A percentile compares a stretch with the other conserved stretches of the same genome.
Evolutionary conservation across 805 yeast genomes (phyloP).

Genomic region (Komagataella phaffii): DNA sequence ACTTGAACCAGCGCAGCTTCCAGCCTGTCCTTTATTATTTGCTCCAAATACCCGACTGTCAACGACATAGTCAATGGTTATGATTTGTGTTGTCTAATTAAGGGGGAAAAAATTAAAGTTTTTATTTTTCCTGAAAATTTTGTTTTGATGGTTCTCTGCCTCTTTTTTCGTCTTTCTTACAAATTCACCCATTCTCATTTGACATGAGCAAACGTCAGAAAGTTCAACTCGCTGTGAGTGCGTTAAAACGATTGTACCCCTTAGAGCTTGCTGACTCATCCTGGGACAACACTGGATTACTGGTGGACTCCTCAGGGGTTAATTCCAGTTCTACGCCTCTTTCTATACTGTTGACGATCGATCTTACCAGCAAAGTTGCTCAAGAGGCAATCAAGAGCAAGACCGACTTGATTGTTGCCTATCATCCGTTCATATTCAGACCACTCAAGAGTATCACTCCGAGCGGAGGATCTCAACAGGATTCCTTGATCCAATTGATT

Average conservation of each 20-base stretch:
- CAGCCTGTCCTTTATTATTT: constrained; percentile 39
- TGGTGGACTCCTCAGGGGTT: constrained; percentile 50
- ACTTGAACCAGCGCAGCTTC: constrained; percentile 56
- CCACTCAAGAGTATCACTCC: constrained; percentile 66
- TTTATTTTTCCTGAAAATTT: neutral
- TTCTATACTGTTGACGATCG: constrained; percentile 58
- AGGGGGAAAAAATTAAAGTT: neutral
- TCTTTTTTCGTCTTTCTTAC: neutral
- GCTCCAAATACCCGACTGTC: constrained; percentile 25
- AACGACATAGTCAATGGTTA: constrained; percentile 8
- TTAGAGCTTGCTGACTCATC: constrained; percentile 64
- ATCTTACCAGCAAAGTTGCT: constrained; percentile 71
- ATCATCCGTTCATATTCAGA: constrained; percentile 88
- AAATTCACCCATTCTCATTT: constrained; percentile 2
- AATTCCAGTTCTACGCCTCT: constrained; percentile 8
- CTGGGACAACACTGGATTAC: constrained; percentile 94
- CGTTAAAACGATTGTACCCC: constrained; percentile 72
- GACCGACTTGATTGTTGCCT: constrained; percentile 59
- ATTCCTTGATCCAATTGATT: constrained; percentile 57
- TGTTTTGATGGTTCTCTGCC: neutral
- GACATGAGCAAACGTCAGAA: constrained; percentile 5
- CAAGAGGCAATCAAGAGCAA: constrained; percentile 61
- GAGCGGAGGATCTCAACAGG: constrained; percentile 65
- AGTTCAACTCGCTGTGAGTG: constrained; percentile 31
- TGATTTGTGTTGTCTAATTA: constrained; percentile 5